phyloP scores from a whole-genome alignment of 2,329 filamentous ascomycete genomes.

The Didymella pinodella region DNA sequence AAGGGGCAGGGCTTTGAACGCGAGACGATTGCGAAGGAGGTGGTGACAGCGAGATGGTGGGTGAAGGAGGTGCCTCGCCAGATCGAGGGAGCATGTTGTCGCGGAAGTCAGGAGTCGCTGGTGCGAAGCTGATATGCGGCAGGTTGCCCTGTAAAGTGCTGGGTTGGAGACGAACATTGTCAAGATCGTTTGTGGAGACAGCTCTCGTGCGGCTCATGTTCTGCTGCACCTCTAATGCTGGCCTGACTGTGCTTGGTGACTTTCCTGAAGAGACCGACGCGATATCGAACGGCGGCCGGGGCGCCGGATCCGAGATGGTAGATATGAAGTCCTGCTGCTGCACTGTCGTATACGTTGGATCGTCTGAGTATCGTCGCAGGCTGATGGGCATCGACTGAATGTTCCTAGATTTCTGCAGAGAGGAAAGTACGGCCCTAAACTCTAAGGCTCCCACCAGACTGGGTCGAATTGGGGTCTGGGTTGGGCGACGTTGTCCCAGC shows the following conservation, averaged over 20 bases:
- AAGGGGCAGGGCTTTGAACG: slow-evolving; percentile 37
- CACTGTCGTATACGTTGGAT: slow-evolving; percentile 57
- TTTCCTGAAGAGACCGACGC: slow-evolving; percentile 27
- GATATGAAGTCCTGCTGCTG: slow-evolving; percentile 59
- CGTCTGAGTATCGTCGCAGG: slow-evolving; percentile 73
- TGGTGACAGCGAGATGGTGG: slow-evolving; percentile 52
- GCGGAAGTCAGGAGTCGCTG: slow-evolving; percentile 43
- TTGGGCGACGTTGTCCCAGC: slow-evolving; percentile 71
- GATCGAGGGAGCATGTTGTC: slow-evolving; percentile 5
- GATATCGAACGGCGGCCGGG: slow-evolving; percentile 49
- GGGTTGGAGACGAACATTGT: slow-evolving; percentile 56
- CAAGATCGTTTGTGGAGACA: slow-evolving; percentile 67
- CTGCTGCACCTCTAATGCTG: slow-evolving; percentile 42
- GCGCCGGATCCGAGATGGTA: slow-evolving; percentile 57
- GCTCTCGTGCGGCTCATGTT: slow-evolving; percentile 56
- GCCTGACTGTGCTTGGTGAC: slow-evolving; percentile 35
- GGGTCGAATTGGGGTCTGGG: slow-evolving; percentile 85
- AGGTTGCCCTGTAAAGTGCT: slow-evolving; percentile 38
- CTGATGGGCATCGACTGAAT: slow-evolving; percentile 74
- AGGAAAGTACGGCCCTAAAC: slow-evolving; percentile 89
- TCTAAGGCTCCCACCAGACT: slow-evolving; percentile 93
- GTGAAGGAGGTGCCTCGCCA: slow-evolving; percentile 45
- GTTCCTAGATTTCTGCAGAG: slow-evolving; percentile 81
- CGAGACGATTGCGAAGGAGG: slow-evolving; percentile 49
- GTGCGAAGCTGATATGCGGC: slow-evolving; percentile 49